Percentiles rank a stretch among this genome's conserved stretches.
phyloP scores from a whole-genome alignment of 441 rosid species.

The Erysimum cheiri region DNA sequence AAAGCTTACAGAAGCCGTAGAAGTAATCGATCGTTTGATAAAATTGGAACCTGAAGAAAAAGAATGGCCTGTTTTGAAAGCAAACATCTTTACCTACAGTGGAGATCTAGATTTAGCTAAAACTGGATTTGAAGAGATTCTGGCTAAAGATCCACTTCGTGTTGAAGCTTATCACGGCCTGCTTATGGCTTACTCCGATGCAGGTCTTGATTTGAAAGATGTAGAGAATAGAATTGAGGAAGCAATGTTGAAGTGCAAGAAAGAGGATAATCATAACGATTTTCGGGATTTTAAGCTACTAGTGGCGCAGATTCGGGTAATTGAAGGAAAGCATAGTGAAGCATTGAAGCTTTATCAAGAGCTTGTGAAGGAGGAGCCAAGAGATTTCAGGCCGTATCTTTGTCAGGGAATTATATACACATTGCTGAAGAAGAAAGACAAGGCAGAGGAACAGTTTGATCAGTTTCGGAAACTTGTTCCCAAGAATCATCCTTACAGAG shows the following conservation, averaged over 20 bases:
- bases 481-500: conserved; percentile 64
- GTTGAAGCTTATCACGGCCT: conserved; percentile 83
- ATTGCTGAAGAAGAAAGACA: conserved; percentile 63
- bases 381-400: conserved; percentile 81
- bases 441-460: conserved; percentile 70
- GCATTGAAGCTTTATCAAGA: conserved; percentile 78
- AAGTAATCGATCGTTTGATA: conserved; percentile 63
- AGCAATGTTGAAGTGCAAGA: conserved; percentile 67
- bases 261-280: conserved; percentile 56
- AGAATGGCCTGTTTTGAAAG: conserved; percentile 73
- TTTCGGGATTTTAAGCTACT: conserved; percentile 67
- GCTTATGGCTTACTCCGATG: conserved; percentile 59
- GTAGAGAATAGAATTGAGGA: conserved; percentile 55
- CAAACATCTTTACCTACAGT: conserved; percentile 53
- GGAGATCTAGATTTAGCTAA: conserved; percentile 64
- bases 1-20: conserved; percentile 59
- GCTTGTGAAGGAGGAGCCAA: conserved; percentile 72
- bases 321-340: conserved; percentile 61
- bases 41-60: conserved; percentile 68
- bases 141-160: conserved; percentile 63
- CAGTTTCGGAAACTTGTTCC: conserved; percentile 75
- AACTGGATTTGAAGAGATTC: conserved; percentile 57
- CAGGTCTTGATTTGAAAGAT: conserved; percentile 49
- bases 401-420: conserved; percentile 78
- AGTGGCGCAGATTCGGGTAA: conserved; percentile 69